Evolutionary conservation across 108 stramenopile genomes (phyloP), one percentile per base, ranked within the genome.

Genomic region (Licmophora abbreviata): DNA sequence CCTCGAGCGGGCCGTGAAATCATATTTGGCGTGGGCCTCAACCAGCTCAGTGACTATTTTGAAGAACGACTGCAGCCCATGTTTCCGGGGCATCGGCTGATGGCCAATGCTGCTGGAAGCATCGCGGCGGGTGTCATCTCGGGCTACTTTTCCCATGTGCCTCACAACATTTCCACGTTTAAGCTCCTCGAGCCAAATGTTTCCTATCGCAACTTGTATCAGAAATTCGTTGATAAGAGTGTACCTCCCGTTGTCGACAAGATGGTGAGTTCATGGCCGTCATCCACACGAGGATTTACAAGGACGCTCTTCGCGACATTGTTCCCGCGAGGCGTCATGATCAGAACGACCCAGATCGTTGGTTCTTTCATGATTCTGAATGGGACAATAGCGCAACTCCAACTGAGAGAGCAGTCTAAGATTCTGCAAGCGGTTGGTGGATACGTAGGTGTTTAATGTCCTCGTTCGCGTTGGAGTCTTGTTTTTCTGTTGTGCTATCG

Each of bases 311-410:
- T 61, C 9, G 74, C 79, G 25, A 66, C 67, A 0, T 37, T 75
- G 17, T 70, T 69, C 36, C 74, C 74, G 5, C 27, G 61, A 54
- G 85, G 81, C 9, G 47, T 73, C 23, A 61, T 77, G 51, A 71
- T 83, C 27, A 76, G 85, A 26, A 83, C 81, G 18, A 70, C 76
- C 11, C 81, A 87, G 65, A 80, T 83, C 55, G 76, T 76, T 31
- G 85, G 85, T 0, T 81, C 79, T 14, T 87, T 87, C 54, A 48
- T 83, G 30, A 77, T 87, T 44, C 66, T 87, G 67, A 87, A 87
- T 61, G 79, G 81, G 27, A 83, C 77, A 15, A 80, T 75, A 54
- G 74, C 77, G 44, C 62, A 51, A 38, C 55, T 70, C 40, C 60
- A 69, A 56, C 12, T 38, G 17, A 18, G 55, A 43, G 67, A 63